Evolutionary conservation across 441 rosid genomes (phyloP).

Genomic region (Eruca vesicaria): DNA sequence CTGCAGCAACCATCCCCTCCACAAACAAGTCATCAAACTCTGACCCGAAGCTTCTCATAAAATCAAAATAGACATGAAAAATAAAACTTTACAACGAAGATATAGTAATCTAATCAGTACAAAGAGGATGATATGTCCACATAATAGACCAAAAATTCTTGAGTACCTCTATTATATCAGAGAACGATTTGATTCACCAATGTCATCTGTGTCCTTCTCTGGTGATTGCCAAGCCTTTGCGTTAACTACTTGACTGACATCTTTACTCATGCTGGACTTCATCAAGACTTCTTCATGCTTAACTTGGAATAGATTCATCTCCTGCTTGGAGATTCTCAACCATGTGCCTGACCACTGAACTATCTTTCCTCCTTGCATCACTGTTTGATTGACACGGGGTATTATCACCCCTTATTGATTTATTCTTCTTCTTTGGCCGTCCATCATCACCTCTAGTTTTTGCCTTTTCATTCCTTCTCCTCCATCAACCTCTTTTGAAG

Average conservation of each 20-base stretch:
- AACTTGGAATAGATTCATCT: too few species aligned
- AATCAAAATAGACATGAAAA: slow-evolving; percentile 66
- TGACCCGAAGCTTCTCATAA: slow-evolving; percentile 78
- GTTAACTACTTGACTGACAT: slow-evolving; percentile 58
- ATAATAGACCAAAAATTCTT: background rate
- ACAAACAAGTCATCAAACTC: slow-evolving; percentile 68
- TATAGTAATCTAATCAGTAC: background rate
- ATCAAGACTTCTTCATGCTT: too few species aligned
- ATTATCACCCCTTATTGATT: background rate
- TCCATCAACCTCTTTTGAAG: background rate
- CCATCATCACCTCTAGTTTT: background rate
- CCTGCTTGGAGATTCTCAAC: background rate
- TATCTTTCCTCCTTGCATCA: background rate
- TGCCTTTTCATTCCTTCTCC: background rate
- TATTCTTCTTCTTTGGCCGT: background rate
- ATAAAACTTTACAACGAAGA: slow-evolving; percentile 8
- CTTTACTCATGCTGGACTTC: slow-evolving; percentile 50
- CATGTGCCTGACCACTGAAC: background rate
- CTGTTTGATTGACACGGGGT: background rate
- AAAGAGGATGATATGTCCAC: background rate
- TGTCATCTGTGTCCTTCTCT: slow-evolving; percentile 53
- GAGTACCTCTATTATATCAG: slow-evolving; percentile 67
- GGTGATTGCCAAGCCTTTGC: slow-evolving; percentile 54
- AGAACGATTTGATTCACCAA: slow-evolving; percentile 43
- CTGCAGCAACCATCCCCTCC: slow-evolving; percentile 56